Conservation (phyloP, 805 yeast genomes). For the Candida ovalis region DNA sequence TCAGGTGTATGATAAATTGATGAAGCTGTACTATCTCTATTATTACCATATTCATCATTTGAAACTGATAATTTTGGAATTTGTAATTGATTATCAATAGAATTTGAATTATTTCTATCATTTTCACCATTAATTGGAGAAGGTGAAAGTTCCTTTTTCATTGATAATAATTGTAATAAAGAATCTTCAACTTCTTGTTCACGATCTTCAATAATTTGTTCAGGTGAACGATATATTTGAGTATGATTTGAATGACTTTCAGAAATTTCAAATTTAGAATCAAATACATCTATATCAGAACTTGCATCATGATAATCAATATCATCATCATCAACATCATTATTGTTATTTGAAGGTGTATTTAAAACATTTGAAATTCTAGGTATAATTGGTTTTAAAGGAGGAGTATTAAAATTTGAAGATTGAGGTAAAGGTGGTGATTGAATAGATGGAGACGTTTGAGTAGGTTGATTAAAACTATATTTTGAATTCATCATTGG, state of each 20-base stretch:
- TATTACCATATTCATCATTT: neutral
- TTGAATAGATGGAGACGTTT: neutral
- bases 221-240: neutral
- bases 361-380: neutral
- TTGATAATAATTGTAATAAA: slow-evolving; percentile 23
- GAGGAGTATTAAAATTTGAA: neutral
- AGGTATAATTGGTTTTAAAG: neutral
- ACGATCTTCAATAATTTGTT: slow-evolving; percentile 1
- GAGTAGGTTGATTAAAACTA: neutral
- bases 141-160: slow-evolving; percentile 25
- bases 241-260: neutral
- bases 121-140: slow-evolving; percentile 3
- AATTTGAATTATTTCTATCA: neutral
- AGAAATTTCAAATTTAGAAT: slow-evolving; percentile 16
- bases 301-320: slow-evolving; percentile 17
- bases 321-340: slow-evolving; percentile 9
- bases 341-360: slow-evolving; percentile 4
- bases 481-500: neutral
- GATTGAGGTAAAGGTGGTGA: neutral
- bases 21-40: slow-evolving; percentile 5
- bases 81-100: slow-evolving; percentile 4
- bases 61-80: slow-evolving; percentile 5
- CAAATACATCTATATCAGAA: slow-evolving; percentile 26
- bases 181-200: slow-evolving; percentile 20
- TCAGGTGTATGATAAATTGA: slow-evolving; percentile 19